A percentile compares a stretch with the other conserved stretches of the same genome.
phyloP scores from a whole-genome alignment of 179 eudicot species.

The Camellia oleifera region DNA sequence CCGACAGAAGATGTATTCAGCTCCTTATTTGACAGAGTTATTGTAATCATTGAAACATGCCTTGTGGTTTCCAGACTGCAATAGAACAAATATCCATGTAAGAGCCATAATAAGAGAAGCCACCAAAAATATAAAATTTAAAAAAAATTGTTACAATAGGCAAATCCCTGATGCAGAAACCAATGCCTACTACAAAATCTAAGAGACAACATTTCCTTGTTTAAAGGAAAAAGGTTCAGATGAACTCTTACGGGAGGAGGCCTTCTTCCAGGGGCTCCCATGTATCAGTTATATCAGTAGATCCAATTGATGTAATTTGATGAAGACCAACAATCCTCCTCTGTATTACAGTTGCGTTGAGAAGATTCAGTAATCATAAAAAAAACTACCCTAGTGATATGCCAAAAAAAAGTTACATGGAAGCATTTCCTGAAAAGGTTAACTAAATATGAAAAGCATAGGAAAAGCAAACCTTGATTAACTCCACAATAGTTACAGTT shows the following conservation, averaged over 20 bases:
- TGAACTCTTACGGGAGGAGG: constrained; percentile 72
- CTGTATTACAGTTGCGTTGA: constrained; percentile 33
- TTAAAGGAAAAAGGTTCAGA: background rate
- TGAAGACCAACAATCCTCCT: constrained; percentile 96
- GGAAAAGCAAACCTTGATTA: constrained; percentile 45
- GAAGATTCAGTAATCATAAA: background rate
- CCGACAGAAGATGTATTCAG: constrained; percentile 60
- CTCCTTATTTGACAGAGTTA: constrained; percentile 77
- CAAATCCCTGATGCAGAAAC: background rate
- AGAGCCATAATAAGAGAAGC: background rate
- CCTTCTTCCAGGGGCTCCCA: constrained; percentile 99
- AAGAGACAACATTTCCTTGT: background rate
- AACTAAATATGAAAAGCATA: background rate
- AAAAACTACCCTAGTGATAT: background rate
- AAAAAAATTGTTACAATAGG: background rate
- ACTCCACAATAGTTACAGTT: constrained; percentile 82
- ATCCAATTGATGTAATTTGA: constrained; percentile 82
- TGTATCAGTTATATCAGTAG: constrained; percentile 90
- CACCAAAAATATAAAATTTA: background rate
- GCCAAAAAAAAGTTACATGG: background rate
- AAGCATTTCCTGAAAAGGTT: background rate
- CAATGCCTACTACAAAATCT: background rate
- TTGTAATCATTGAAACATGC: constrained; percentile 96
- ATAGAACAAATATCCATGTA: constrained; percentile 2
- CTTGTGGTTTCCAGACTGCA: constrained; percentile 89